These are phyloP conservation scores for Dothideomycetes sp. DNA, from an alignment of 2,329 filamentous ascomycete species.

Conservation along the genomic window DNA sequence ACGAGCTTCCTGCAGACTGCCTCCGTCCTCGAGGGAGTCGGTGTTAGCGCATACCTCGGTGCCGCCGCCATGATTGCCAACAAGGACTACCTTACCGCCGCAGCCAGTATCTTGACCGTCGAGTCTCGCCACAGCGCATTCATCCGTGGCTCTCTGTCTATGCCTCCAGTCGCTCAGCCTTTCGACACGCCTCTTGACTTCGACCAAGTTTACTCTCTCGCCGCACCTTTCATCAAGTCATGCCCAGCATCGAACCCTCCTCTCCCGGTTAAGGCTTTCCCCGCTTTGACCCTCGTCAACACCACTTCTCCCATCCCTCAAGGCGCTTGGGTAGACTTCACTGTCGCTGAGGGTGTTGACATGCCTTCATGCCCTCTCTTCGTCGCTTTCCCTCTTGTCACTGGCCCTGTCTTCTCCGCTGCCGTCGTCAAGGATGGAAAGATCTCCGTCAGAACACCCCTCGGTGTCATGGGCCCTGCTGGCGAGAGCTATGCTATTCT, in stretches of 20 bases:
- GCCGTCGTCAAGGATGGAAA: slow-evolving; percentile 11
- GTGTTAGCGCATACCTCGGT: slow-evolving; percentile 52
- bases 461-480: slow-evolving; percentile 16
- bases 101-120: slow-evolving; percentile 54
- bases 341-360: slow-evolving; percentile 16
- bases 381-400: slow-evolving; percentile 20
- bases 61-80: slow-evolving; percentile 50
- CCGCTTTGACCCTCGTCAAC: slow-evolving; percentile 16
- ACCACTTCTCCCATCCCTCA: not conserved
- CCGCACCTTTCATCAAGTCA: slow-evolving; percentile 49
- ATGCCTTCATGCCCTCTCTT: slow-evolving; percentile 20
- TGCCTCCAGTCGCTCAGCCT: slow-evolving; percentile 48
- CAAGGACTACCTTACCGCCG: slow-evolving; percentile 50
- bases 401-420: slow-evolving; percentile 17
- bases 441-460: slow-evolving; percentile 12
- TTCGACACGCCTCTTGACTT: slow-evolving; percentile 52
- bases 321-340: slow-evolving; percentile 19
- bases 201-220: slow-evolving; percentile 56
- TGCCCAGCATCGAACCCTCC: slow-evolving; percentile 48
- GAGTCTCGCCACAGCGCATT: slow-evolving; percentile 57
- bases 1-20: slow-evolving; percentile 44
- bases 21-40: slow-evolving; percentile 48
- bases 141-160: slow-evolving; percentile 40
- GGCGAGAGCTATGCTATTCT: slow-evolving; percentile 23
- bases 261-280: slow-evolving; percentile 47